Evolutionary conservation across 805 yeast genomes (phyloP), one percentile per base, ranked within the genome.

Genomic region (Barnettozyma wickerhamii): DNA sequence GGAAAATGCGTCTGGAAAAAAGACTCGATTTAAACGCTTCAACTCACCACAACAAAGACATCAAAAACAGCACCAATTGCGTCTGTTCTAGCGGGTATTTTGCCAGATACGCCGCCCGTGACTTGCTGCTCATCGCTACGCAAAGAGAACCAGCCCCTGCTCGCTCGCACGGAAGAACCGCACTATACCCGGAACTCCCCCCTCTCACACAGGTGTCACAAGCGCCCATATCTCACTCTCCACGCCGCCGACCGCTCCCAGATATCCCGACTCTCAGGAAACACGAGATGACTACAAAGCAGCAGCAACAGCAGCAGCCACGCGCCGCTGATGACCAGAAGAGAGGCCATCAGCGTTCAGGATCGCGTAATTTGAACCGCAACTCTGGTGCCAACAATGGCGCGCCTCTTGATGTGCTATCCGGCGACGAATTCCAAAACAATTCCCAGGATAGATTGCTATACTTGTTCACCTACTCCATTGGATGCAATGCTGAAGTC

Each of bases 401-500:
- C 6, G 27, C 26, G n/a, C 21, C 24, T 18, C 30, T 35, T 12
- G 37, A 35, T 30, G 7, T 17, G 13, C 19, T 30, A 10, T 32
- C 38, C 12, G 20, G 45, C 51, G 63, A 41, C 21, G 59, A 37
- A 37, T 58, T 43, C 49, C 64, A 41, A 50, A 41, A 41, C 39
- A 51, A 51, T 38, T 55, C 55, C 12, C 68, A 72, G 49, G 86
- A 81, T 49, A 69, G 85, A 41, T 63, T 81, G 41, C 55, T 74
- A 34, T 79, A 60, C 47, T 65, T 81, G 36, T 60, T 84, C 33
- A 68, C 75, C 29, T 76, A 76, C 47, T 67, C 88, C 6, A 64
- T 83, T 31, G 86, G 95, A 15, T 66, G 73, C 23, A 64, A 65
- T 23, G 77, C 75, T 10, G 66, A 67, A 12, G 81, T 78, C 6